Evolutionary conservation across 345 rosid genomes (phyloP).

Genomic region (Lepidium africanum): DNA sequence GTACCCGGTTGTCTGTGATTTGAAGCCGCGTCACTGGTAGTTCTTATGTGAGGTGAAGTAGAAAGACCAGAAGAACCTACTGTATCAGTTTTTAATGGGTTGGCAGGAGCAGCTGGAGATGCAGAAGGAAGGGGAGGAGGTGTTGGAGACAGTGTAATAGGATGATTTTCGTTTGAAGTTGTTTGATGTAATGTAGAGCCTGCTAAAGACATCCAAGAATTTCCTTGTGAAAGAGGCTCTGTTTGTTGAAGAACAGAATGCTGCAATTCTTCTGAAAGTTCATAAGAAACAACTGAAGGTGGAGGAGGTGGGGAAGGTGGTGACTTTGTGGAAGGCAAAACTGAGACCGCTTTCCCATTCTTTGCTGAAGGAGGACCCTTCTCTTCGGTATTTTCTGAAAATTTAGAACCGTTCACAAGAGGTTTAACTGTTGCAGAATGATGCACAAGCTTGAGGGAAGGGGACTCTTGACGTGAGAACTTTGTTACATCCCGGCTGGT

Average conservation of each 20-base stretch:
- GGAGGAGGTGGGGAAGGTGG: constrained; percentile 35
- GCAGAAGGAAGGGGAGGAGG: constrained; percentile 21
- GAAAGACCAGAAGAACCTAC: not conserved
- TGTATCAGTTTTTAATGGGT: constrained; percentile 2
- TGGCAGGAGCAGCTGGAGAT: constrained; percentile 10
- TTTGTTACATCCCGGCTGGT: constrained; percentile 16
- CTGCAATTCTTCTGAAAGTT: constrained; percentile 16
- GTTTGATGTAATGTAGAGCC: constrained; percentile 5
- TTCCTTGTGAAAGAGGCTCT: constrained; percentile 18
- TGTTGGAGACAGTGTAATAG: constrained; percentile 19
- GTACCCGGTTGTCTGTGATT: not conserved
- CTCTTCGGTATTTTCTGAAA: constrained; percentile 14
- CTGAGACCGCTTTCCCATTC: constrained; percentile 20
- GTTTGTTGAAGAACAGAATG: constrained; percentile 15
- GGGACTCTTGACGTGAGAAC: constrained; percentile 25
- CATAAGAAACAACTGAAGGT: constrained; percentile 22
- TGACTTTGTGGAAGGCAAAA: constrained; percentile 30
- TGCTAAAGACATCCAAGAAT: constrained; percentile 23
- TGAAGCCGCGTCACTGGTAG: constrained; percentile 7
- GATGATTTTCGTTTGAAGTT: constrained; percentile 11
- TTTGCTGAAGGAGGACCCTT: constrained; percentile 7
- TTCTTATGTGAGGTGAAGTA: constrained; percentile 3
- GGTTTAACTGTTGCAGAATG: constrained; percentile 36
- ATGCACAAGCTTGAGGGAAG: constrained; percentile 24
- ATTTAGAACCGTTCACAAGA: constrained; percentile 19